phyloP scores from a whole-genome alignment of 2,329 filamentous ascomycete species.

The Ophiostoma ulmi region DNA sequence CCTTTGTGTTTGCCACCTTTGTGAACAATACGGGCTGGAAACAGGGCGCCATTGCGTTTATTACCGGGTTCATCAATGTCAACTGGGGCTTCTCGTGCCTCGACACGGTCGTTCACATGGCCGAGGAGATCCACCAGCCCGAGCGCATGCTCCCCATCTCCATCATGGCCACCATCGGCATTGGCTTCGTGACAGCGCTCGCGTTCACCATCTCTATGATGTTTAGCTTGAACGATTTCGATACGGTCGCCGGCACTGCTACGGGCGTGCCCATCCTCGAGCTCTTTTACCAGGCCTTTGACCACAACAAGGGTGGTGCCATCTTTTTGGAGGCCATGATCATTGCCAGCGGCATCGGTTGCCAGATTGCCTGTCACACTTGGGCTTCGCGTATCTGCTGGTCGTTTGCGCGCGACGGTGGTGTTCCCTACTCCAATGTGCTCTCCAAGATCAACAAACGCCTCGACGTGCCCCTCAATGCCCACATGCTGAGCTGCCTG shows the following conservation, averaged over 20 bases:
- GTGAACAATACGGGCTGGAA: constrained; percentile 46
- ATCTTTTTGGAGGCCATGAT: constrained; percentile 47
- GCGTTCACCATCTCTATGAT: constrained; percentile 31
- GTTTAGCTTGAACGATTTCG: constrained; percentile 33
- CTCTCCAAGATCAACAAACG: constrained; percentile 32
- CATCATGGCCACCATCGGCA: constrained; percentile 36
- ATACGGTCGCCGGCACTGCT: constrained; percentile 27
- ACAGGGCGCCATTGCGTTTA: constrained; percentile 41
- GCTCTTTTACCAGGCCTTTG: constrained; percentile 47
- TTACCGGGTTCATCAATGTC: constrained; percentile 41
- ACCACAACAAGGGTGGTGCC: constrained; percentile 41
- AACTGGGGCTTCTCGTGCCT: constrained; percentile 35
- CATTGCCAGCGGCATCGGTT: constrained; percentile 43
- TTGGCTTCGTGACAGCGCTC: constrained; percentile 3
- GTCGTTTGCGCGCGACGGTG: constrained; percentile 43
- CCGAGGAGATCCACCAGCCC: constrained; percentile 38
- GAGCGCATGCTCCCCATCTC: constrained; percentile 33
- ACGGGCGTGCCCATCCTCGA: constrained; percentile 46
- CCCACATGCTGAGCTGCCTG: constrained; percentile 11
- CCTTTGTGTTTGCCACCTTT: constrained; percentile 42
- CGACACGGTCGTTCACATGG: constrained; percentile 35
- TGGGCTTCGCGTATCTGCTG: constrained; percentile 48
- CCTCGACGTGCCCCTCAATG: neutral
- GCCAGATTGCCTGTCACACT: constrained; percentile 49
- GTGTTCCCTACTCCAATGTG: constrained; percentile 38